phyloP scores from a whole-genome alignment of 2,329 filamentous ascomycete genomes.

The Ceratocystis alfenasii region DNA sequence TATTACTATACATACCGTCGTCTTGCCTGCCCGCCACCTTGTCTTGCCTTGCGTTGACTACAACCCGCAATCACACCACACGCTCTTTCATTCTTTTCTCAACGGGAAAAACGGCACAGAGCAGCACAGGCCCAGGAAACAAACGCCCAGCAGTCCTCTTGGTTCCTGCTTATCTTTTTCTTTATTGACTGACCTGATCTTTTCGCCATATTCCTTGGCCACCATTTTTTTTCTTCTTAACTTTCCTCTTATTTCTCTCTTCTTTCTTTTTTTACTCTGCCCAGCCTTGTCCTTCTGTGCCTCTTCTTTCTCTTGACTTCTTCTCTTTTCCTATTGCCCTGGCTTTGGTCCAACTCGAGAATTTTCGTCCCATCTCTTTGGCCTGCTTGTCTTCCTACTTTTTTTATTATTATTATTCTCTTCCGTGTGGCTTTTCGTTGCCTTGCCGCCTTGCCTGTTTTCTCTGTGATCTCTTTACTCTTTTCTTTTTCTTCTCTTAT shows the following conservation, averaged over 20 bases:
- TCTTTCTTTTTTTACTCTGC: neutral
- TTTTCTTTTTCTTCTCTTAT: neutral
- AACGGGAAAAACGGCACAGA: neutral
- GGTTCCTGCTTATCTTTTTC: constrained; percentile 7
- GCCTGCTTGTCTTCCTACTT: neutral
- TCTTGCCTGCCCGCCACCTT: neutral
- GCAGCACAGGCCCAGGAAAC: constrained; percentile 10
- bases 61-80: constrained; percentile 2
- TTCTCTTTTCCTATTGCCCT: neutral
- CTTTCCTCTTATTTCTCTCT: neutral
- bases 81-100: constrained; percentile 5
- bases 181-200: constrained; percentile 1
- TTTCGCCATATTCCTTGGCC: neutral
- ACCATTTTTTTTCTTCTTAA: constrained; percentile 1
- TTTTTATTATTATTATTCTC: neutral
- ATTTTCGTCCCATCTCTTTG: constrained; percentile 11
- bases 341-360: neutral
- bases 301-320: neutral
- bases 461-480: constrained; percentile 5
- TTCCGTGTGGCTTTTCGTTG: neutral
- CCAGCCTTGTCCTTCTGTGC: neutral
- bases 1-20: neutral
- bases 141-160: neutral
- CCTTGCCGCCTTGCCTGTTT: constrained; percentile 11
- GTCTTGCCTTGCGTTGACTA: neutral